A percentile compares a stretch with the other conserved stretches of the same genome.
Conservation (phyloP, 2,329 filamentous ascomycete species). For the Sporothrix pseudoabietina region DNA sequence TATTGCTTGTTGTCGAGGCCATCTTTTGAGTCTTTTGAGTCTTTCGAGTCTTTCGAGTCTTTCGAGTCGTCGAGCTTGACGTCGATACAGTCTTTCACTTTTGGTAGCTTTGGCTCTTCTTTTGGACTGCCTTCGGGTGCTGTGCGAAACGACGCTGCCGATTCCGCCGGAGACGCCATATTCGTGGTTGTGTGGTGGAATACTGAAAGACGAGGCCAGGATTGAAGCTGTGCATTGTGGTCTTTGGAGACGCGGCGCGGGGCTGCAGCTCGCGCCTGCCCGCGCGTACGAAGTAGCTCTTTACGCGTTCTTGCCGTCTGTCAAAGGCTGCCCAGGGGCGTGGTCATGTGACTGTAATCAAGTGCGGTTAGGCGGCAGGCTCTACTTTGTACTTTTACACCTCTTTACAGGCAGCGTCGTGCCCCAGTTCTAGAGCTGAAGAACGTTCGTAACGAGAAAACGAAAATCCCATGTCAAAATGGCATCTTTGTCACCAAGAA, state of each 20-base stretch:
- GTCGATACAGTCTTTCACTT: background rate
- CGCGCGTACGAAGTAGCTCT: background rate
- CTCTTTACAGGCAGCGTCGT: background rate
- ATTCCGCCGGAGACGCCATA: constrained; percentile 3
- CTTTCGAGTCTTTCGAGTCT: no score
- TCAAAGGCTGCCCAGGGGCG: background rate
- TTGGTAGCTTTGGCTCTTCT: background rate
- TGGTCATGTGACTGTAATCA: constrained; percentile 6
- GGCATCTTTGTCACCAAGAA: constrained; percentile 12
- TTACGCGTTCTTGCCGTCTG: background rate
- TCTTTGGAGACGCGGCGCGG: background rate
- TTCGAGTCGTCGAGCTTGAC: no score
- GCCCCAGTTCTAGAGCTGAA: background rate
- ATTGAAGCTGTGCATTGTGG: background rate
- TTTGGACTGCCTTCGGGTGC: constrained; percentile 8
- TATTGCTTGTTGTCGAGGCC: background rate
- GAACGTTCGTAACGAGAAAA: background rate
- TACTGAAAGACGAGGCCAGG: background rate
- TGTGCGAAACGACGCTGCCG: constrained; percentile 7
- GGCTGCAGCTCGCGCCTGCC: background rate
- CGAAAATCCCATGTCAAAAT: constrained; percentile 6
- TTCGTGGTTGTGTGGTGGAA: background rate
- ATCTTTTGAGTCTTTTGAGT: background rate
- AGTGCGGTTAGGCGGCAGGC: background rate
- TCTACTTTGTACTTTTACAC: background rate